Base-by-base conservation (phyloP, 176 grass and related monocot species). In the Raddia distichophylla region DNA sequence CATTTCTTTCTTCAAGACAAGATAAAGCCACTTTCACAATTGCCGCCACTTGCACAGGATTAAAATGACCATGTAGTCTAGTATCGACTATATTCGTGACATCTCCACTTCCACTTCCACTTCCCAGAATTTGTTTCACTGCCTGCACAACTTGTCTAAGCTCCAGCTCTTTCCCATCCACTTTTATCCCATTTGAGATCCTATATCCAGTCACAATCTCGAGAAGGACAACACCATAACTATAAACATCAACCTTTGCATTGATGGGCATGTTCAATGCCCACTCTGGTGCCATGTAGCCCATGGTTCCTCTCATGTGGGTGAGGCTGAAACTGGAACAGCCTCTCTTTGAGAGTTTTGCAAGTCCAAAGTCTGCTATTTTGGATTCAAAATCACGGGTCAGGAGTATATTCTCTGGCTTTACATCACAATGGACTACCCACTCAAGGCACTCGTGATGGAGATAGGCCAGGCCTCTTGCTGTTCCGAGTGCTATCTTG, bases 401-500 rank as follows among this genome's bases (percentile, higher is more conserved):
- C 50, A 96, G 73, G 3, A 93, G 88, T 75, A 96, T 96, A 63
- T 96, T 96, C 71, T 96, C 93, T 9, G 93, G 90, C 49, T 96
- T 95, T 55, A 96, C 43, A 51, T 96, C 90, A 75, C 93, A 96
- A 63, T 93, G 93, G 76, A 96, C 82, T 9, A 96, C 71, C 90
- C 93, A 93, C 53, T 96, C 93, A 55, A 96, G 80, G 61, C 90
- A 96, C 67, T 93, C 93, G 61, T 96, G 93, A 71, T 96, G 93
- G 53, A 96, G 88, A 79, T 96, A 96, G 10, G 90, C 80, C 20
- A 96, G 72, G 1, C 88, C 93, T 74, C 77, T 92, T 12, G 93
- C 93, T 1, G 69, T 68, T 64, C 88, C 90, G 6, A 88, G 45
- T 49, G 93, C 93, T 81, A 93, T 92, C 83, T 90, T 96, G 71